Conservation (phyloP, 1,139 yeast species). For the Saccharomyces uvarum region DNA sequence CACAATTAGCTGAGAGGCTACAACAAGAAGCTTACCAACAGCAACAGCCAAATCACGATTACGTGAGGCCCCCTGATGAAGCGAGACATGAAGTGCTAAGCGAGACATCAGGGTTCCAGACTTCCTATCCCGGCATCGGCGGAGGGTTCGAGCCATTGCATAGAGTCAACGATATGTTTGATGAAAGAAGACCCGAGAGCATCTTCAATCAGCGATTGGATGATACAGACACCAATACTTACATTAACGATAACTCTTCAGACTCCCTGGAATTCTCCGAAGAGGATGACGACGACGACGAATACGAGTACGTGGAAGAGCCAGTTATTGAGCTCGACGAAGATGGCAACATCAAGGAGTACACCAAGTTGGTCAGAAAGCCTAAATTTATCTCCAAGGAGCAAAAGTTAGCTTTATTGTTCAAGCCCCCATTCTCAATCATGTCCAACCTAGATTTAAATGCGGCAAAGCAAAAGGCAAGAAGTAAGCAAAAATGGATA, state of each 20-base stretch:
- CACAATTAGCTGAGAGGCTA: conserved; percentile 52
- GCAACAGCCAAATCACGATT: conserved; percentile 31
- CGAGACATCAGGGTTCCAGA: conserved; percentile 33
- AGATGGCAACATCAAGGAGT: conserved; percentile 30
- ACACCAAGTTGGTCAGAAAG: conserved; percentile 23
- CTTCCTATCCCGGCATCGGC: conserved; percentile 34
- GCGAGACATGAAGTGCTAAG: conserved; percentile 77
- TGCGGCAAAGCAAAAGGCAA: conserved; percentile 62
- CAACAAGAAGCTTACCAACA: conserved; percentile 59
- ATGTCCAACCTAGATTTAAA: conserved; percentile 63
- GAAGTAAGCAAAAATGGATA: conserved; percentile 66
- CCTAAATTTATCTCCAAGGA: conserved; percentile 26
- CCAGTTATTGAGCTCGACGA: conserved; percentile 31
- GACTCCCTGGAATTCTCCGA: conserved; percentile 9
- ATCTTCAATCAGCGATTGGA: conserved; percentile 45
- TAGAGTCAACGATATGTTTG: conserved; percentile 35
- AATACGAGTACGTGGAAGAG: conserved; percentile 30
- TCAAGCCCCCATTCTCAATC: conserved; percentile 90
- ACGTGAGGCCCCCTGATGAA: conserved; percentile 71
- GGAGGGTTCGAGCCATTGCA: conserved; percentile 30
- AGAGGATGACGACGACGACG: conserved; percentile 24
- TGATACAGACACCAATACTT: conserved; percentile 17
- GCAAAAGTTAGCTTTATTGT: conserved; percentile 62
- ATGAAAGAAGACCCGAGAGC: conserved; percentile 36
- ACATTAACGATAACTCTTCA: conserved; percentile 18